A percentile compares a stretch with the other conserved stretches of the same genome.
Conservation (phyloP, 2,329 filamentous ascomycete genomes). For the Allantophomopsis cytisporea region DNA sequence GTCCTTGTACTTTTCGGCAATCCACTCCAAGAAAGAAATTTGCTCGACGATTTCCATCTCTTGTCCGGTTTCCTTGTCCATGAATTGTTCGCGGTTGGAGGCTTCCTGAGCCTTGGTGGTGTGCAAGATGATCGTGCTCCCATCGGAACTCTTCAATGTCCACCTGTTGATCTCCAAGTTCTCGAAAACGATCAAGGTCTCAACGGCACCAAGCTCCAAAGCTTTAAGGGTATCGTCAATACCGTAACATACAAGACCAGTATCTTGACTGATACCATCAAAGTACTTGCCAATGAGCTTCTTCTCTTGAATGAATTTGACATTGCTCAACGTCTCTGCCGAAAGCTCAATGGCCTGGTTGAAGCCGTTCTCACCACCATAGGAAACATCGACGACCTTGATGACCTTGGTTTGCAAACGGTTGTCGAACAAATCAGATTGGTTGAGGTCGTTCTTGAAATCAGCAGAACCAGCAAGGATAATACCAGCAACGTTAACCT, state of each 20-base stretch:
- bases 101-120: slow-evolving; percentile 77
- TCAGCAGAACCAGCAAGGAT: slow-evolving; percentile 95
- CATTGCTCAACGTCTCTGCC: slow-evolving; percentile 90
- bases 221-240: slow-evolving; percentile 97
- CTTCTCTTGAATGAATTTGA: slow-evolving; percentile 99
- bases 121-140: slow-evolving; percentile 64
- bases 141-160: slow-evolving; percentile 68
- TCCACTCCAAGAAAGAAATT: slow-evolving; percentile 96
- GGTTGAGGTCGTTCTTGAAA: slow-evolving; percentile 99
- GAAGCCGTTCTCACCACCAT: slow-evolving; percentile 98
- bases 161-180: slow-evolving; percentile 92
- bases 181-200: slow-evolving; percentile 92
- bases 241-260: slow-evolving; percentile 93
- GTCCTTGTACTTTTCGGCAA: slow-evolving; percentile 96
- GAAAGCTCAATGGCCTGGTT: slow-evolving; percentile 97
- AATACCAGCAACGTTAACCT: slow-evolving; percentile 91
- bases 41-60: slow-evolving; percentile 92
- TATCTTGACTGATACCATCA: slow-evolving; percentile 97
- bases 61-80: slow-evolving; percentile 89
- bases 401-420: slow-evolving; percentile 91
- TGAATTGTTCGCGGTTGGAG: slow-evolving; percentile 66
- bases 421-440: slow-evolving; percentile 91
- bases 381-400: slow-evolving; percentile 98
- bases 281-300: slow-evolving; percentile 99
- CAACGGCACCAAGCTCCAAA: slow-evolving; percentile 85